Percentiles rank a stretch among this genome's conserved stretches.
phyloP scores from a whole-genome alignment of 371 early-diverging fungal species.

The Dentiscutata heterogama region DNA sequence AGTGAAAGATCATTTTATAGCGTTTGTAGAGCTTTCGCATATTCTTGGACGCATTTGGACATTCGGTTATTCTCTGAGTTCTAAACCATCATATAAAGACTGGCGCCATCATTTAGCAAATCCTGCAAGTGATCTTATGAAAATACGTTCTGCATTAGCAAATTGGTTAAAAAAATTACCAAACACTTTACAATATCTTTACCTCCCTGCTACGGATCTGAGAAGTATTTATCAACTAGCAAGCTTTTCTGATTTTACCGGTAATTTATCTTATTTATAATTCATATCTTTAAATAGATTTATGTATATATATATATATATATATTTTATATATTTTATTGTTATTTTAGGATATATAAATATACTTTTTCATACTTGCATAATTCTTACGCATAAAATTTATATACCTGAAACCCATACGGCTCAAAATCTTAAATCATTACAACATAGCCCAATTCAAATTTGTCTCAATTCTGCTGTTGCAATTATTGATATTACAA shows the following conservation, averaged over 20 bases:
- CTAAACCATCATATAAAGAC: not conserved
- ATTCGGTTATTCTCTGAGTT: constrained; percentile 26
- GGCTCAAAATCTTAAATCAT: not conserved
- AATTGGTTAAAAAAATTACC: constrained; percentile 41
- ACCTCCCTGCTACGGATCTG: constrained; percentile 11
- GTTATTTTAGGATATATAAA: too few relatives aligned
- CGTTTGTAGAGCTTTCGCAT: constrained; percentile 14
- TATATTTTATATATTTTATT: not conserved
- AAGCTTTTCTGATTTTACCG: constrained; percentile 25
- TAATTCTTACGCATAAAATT: too few relatives aligned
- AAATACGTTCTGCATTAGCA: constrained; percentile 17
- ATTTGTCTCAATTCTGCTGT: not conserved
- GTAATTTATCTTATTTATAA: not conserved
- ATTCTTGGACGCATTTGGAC: constrained; percentile 31
- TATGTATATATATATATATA: not conserved
- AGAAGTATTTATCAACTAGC: constrained; percentile 24
- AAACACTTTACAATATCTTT: constrained; percentile 18
- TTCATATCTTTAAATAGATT: not conserved
- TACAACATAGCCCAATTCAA: not conserved
- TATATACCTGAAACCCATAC: not conserved
- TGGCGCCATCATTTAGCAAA: constrained; percentile 19
- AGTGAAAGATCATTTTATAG: not conserved
- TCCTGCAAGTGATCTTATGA: not conserved
- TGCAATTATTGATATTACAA: not conserved
- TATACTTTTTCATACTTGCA: too few relatives aligned